These are phyloP conservation scores for Aphanocladium album DNA, from an alignment of 2,329 filamentous ascomycete species.

Conservation along the genomic window DNA sequence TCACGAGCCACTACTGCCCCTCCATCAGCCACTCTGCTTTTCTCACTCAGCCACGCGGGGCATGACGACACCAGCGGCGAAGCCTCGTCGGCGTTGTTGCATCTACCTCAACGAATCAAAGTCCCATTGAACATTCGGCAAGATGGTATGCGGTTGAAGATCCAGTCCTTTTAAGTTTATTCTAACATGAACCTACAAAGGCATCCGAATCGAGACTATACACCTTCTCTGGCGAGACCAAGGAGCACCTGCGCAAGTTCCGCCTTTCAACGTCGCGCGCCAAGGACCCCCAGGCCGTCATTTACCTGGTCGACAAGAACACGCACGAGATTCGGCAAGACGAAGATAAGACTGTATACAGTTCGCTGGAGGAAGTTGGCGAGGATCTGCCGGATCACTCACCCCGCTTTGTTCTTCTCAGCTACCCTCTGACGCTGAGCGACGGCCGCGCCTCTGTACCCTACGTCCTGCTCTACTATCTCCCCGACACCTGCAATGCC, in stretches of 20 bases:
- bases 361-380: constrained; percentile 69
- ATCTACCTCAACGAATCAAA: not conserved
- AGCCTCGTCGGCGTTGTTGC: not conserved
- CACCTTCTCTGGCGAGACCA: constrained; percentile 86
- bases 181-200: constrained; percentile 12
- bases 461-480: constrained; percentile 92
- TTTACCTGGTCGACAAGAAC: constrained; percentile 88
- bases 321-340: constrained; percentile 85
- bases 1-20: not conserved
- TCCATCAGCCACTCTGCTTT: constrained; percentile 7
- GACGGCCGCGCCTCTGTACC: constrained; percentile 83
- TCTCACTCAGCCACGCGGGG: constrained; percentile 11
- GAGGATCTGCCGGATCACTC: constrained; percentile 92
- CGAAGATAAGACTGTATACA: constrained; percentile 72
- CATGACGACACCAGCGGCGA: constrained; percentile 10
- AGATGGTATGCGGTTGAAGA: not conserved
- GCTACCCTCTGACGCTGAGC: constrained; percentile 82
- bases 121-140: not conserved
- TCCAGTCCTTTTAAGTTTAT: not conserved
- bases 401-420: constrained; percentile 83
- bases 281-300: constrained; percentile 82
- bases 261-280: constrained; percentile 83
- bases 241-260: constrained; percentile 88
- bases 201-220: constrained; percentile 82
- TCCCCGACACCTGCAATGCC: constrained; percentile 84